Evolutionary conservation across 2,329 filamentous ascomycete genomes (phyloP), one percentile per base, ranked within the genome.

Genomic region (Xylaria hypoxylon): DNA sequence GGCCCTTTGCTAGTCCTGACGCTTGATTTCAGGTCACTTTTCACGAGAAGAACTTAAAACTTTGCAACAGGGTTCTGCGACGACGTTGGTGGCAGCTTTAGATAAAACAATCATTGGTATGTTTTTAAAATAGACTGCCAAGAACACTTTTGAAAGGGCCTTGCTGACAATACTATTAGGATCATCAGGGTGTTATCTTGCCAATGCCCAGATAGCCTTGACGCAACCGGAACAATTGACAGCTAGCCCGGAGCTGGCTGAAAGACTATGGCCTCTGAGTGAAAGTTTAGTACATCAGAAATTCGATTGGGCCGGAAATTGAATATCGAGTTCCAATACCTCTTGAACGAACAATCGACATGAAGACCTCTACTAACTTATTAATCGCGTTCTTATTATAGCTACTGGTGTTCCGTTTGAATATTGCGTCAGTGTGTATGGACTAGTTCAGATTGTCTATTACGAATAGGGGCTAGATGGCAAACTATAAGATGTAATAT

Each of bases 41-140:
- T 5, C 8, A n/a, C 59, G 48, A 53, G 59, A 61, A 45, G 59
- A 61, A 38, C 26, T 61, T 19, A 61, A 61, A 33, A 61, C 59
- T 11, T 19, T 61, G 13, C 48, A 61, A 24, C 59, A 61, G 8
- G 59, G 59, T 35, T 45, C 24, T n/a, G 45, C 48, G n/a, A 61
- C 59, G 10, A 53, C 59, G 13, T 24, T 61, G 10, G 59, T 61
- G n/a, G 59, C 59, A 45, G 59, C 59, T 5, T 38, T 61, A 19
- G 59, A 61, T 19, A n/a, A 52, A 7, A 31, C 24, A 35, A 53
- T 61, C 19, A 45, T 47, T 35, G 24, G 59, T 61, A 35, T 33
- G 28, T 53, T 33, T 31, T n/a, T n/a, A n/a, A n/a, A 57, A 45
- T 17, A 15, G 26, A 3, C 3, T 42, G 3, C 19, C n/a, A 55